Base-by-base conservation (phyloP, 2,329 filamentous ascomycete species). In the Erysiphe pulchra region DNA sequence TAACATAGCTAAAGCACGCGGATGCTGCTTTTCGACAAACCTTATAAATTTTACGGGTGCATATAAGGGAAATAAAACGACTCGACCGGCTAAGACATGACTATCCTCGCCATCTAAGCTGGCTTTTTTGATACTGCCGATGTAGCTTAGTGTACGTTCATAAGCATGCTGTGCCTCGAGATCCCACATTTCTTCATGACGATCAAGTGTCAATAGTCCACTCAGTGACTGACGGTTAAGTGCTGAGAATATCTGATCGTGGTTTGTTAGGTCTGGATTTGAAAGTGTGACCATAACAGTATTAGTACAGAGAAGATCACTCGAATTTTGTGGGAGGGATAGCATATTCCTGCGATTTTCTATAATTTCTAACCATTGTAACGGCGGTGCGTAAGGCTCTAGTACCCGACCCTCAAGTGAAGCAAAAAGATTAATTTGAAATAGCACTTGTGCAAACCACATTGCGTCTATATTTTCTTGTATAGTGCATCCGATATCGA, bases 1-100 rank as follows among this genome's bases (percentile, higher is more conserved):
- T 42, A 55, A 36, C 7, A 55, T 46, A n/a, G 53, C 48, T 36
- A 55, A 45, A 1, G 53, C 49, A 18, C 51, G 45, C 1, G 51
- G 49, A 38, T 48, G 36, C 20, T 47, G 42, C 44, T 53, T 44
- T 36, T 51, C 45, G 1, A 55, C 47, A 31, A 50, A 18, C 5
- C 45, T 24, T 7, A 50, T 42, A 24, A 50, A 50, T 17, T 46
- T 43, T 2, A 18, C 43, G 12, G 45, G 39, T 16, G 49, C 46
- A 12, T 49, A 34, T 6, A 47, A 43, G 1, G 50, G 47, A 34
- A 53, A 52, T 7, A 47, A 17, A 1, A 52, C 45, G 8, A 53
- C 17, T n/a, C 49, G 30, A 12, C 50, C 33, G 14, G 47, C 48
- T 14, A 50, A 41, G 12, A 18, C 38, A 1, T 24, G 38, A 2